Evolutionary conservation across 352 stramenopile genomes (phyloP).

Genomic region (Pythium dissotocum): DNA sequence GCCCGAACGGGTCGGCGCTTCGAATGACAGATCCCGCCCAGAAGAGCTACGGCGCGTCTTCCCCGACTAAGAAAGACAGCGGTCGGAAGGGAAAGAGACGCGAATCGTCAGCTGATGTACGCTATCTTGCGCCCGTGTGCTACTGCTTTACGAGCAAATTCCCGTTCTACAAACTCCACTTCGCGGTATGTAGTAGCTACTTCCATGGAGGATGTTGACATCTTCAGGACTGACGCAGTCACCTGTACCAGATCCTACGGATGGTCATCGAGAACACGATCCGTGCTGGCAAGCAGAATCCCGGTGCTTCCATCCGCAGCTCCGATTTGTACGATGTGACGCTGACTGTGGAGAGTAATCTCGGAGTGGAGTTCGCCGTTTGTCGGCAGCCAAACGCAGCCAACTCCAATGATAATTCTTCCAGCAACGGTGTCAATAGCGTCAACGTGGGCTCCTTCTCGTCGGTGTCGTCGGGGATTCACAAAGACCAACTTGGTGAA

Average conservation of each 20-base stretch:
- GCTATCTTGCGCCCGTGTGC: slow-evolving; percentile 60
- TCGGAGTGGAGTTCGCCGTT: slow-evolving; percentile 59
- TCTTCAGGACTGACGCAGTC: not conserved
- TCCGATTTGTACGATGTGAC: slow-evolving; percentile 59
- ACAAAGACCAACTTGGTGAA: slow-evolving; percentile 6
- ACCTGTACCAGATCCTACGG: slow-evolving; percentile 41
- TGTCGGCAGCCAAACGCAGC: slow-evolving; percentile 50
- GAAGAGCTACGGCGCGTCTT: slow-evolving; percentile 13
- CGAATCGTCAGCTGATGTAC: not conserved
- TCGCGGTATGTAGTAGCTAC: slow-evolving; percentile 44
- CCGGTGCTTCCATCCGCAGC: slow-evolving; percentile 11
- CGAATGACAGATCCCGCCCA: slow-evolving; percentile 12
- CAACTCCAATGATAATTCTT: not conserved
- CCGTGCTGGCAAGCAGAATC: slow-evolving; percentile 25
- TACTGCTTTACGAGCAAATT: slow-evolving; percentile 90
- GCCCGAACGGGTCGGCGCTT: slow-evolving; percentile 23
- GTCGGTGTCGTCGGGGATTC: slow-evolving; percentile 20
- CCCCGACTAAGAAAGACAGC: not conserved
- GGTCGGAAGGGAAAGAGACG: not conserved
- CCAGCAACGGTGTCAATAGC: not conserved
- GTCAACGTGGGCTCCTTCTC: not conserved
- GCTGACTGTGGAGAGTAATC: slow-evolving; percentile 46
- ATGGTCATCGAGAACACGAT: slow-evolving; percentile 73
- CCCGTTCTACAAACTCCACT: slow-evolving; percentile 86
- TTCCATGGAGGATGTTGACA: not conserved